These are phyloP conservation scores for Phragmites australis DNA, from an alignment of 176 grass and related monocot species.

Conservation along the genomic window DNA sequence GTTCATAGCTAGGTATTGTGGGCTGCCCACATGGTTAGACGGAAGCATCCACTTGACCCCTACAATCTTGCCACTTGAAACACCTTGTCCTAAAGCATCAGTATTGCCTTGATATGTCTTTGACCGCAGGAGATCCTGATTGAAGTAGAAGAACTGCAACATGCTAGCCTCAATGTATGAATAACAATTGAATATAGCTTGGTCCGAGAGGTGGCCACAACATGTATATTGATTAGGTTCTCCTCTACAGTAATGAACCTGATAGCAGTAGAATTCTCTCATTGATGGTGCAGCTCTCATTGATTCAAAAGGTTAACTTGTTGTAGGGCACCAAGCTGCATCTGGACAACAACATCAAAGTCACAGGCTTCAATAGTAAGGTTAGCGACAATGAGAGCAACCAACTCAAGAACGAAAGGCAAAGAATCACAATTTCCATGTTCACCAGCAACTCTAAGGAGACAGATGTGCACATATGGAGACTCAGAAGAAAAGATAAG, in stretches of 20 bases:
- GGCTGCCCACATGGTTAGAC: neutral
- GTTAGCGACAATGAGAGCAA: neutral
- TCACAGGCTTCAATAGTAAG: fast-evolving
- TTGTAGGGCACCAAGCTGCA: neutral
- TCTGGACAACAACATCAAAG: neutral
- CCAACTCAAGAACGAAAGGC: neutral
- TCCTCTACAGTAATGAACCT: neutral
- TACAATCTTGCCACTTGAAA: neutral
- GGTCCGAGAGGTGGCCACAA: neutral
- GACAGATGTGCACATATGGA: neutral
- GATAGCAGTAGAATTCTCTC: neutral
- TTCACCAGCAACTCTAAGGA: neutral
- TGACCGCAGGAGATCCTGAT: neutral
- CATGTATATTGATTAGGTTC: neutral
- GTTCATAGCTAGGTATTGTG: neutral
- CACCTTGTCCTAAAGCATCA: neutral
- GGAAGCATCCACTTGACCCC: neutral
- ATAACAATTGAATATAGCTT: neutral
- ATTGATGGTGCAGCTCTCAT: neutral
- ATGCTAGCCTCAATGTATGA: neutral
- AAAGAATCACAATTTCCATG: neutral
- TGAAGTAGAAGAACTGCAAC: neutral
- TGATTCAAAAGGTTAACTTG: neutral
- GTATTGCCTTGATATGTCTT: neutral
- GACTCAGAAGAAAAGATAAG: neutral